A percentile compares a stretch with the other conserved stretches of the same genome.
Evolutionary conservation across 805 yeast genomes (phyloP).

Genomic region (Ogataea ramenticola): DNA sequence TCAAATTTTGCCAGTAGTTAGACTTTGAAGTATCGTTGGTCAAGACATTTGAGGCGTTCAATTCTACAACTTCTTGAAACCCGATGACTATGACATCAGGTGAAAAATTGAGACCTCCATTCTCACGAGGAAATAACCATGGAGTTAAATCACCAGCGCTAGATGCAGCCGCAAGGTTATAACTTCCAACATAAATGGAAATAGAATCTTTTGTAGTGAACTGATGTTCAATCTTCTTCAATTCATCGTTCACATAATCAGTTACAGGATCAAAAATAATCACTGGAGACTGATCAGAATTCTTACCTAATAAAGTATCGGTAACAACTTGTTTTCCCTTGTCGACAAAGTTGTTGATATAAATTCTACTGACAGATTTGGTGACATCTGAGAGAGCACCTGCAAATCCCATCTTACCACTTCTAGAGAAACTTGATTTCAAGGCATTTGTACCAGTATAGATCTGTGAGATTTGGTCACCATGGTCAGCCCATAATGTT

Average conservation of each 20-base stretch:
- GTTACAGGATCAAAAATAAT: constrained; percentile 79
- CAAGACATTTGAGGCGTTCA: constrained; percentile 84
- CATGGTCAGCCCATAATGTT: constrained; percentile 96
- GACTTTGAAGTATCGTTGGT: constrained; percentile 79
- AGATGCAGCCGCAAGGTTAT: constrained; percentile 73
- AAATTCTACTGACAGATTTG: constrained; percentile 89
- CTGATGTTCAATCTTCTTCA: constrained; percentile 38
- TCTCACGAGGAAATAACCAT: constrained; percentile 78
- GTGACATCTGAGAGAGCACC: constrained; percentile 98
- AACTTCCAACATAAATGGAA: constrained; percentile 73
- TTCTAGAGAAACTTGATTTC: constrained; percentile 88
- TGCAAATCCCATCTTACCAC: constrained; percentile 94
- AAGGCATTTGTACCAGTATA: constrained; percentile 97
- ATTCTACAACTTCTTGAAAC: constrained; percentile 88
- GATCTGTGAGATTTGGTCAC: constrained; percentile 91
- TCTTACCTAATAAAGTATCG: constrained; percentile 77
- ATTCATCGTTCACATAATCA: constrained; percentile 69
- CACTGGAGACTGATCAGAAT: constrained; percentile 65
- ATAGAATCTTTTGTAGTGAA: constrained; percentile 59
- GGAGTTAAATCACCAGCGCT: constrained; percentile 50
- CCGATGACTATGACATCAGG: constrained; percentile 90
- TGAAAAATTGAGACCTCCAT: constrained; percentile 35
- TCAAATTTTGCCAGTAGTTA: constrained; percentile 67
- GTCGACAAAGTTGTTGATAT: constrained; percentile 93
- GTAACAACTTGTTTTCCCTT: constrained; percentile 84